Base-by-base conservation (phyloP, 2,329 filamentous ascomycete species). In the Albifimbria verrucaria region DNA sequence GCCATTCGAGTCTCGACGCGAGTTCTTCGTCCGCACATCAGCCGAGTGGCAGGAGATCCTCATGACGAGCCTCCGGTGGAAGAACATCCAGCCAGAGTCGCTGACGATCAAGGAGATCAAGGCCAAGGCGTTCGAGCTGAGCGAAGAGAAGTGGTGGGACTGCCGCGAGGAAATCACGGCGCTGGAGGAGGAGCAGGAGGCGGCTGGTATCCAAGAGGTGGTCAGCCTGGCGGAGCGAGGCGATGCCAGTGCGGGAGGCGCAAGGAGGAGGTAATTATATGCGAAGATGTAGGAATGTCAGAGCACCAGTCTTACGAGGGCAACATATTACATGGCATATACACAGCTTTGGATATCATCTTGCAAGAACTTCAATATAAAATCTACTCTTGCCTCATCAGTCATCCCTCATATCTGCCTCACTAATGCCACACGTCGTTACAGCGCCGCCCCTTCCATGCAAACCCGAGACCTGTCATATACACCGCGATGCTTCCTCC, bases 71-170 rank as follows among this genome's bases (percentile, higher is more conserved):
- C 74, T 94, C 54, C 82, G 86, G 56, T 86, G 83, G 75, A 86
- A 86, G 69, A 82, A 82, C 28, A 76, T 84, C 44, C 81, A 85
- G 58, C 81, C 82, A 3, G 88, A 89, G 68, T 80, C 84, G 41
- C 80, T 90, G 58, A 79, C 84, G 0, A 77, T 95, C 65, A 99
- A 99, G 77, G 94, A 97, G 75, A 86, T 97, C 64, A 92, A 96
- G 70, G 88, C 92, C 64, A 86, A 85, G 67, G 94, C 92, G 1
- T 99, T 97, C 68, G 88, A 91, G 66, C 80, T 91, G 58, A 92
- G 92, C 41, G 94, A 99, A 72, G 89, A 92, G 74, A 96, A 96
- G 70, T 99, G 94, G 94, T 99, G 94, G 94, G 94, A 97, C 77
- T 92, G 88, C 67, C 83, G 94, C 62, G 94, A 99, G 75, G 93